These are phyloP conservation scores for Lablab purpureus DNA, from an alignment of 306 rosid genomes.

Conservation along the genomic window DNA sequence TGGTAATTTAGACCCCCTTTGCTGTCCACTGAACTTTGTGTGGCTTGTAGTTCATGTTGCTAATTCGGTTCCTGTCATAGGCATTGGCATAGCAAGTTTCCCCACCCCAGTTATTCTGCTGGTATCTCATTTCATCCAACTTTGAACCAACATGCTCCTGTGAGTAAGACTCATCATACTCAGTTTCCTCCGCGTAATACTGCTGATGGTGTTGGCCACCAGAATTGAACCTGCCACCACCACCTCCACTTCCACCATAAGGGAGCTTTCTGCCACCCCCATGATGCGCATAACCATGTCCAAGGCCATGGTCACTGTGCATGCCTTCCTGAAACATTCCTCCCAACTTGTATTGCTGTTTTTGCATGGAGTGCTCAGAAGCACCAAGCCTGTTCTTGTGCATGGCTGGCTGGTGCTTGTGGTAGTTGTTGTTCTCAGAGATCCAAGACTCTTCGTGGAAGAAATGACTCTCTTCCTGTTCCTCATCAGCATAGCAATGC, in stretches of 20 bases:
- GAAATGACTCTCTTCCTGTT: conserved; percentile 24
- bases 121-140: conserved; percentile 47
- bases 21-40: conserved; percentile 41
- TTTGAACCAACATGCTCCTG: conserved; percentile 36
- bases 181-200: conserved; percentile 15
- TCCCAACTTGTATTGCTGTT: conserved; percentile 26
- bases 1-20: conserved; percentile 44
- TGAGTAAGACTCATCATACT: conserved; percentile 31
- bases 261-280: conserved; percentile 7
- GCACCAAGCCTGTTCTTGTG: conserved; percentile 8
- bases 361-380: neutral
- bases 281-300: neutral
- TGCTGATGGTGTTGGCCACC: conserved; percentile 14
- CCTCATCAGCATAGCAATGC: conserved; percentile 44
- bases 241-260: neutral
- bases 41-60: conserved; percentile 32
- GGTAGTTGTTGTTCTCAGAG: neutral
- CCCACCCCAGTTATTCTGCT: conserved; percentile 31
- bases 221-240: neutral
- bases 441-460: conserved; percentile 42
- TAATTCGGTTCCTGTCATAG: neutral
- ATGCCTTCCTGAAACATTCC: conserved; percentile 14
- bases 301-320: neutral
- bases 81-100: conserved; percentile 11
- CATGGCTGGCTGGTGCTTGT: neutral